Percentiles rank a stretch among this genome's conserved stretches.
Conservation (phyloP, 768 basidiomycete genomes). For the Leccinum uliginosum region DNA sequence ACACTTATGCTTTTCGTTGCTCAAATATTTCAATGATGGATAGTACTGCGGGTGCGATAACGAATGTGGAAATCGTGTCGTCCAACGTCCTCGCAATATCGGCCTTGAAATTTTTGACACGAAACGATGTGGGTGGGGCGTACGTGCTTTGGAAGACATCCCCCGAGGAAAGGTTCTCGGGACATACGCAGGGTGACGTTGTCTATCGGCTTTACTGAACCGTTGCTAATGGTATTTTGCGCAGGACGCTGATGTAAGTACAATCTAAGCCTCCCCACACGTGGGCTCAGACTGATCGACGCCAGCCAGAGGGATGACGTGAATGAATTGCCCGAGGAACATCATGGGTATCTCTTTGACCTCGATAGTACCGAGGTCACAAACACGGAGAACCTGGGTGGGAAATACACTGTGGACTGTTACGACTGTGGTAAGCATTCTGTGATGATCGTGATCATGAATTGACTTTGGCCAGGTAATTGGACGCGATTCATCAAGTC, state of each 20-base stretch:
- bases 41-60: slow-evolving; percentile 44
- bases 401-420: slow-evolving; percentile 54
- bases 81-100: slow-evolving; percentile 52
- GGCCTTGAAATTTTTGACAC: slow-evolving; percentile 69
- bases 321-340: slow-evolving; percentile 30
- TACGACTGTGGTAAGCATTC: slow-evolving; percentile 41
- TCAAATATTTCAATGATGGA: not conserved
- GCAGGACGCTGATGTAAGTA: slow-evolving; percentile 45
- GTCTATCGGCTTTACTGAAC: not conserved
- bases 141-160: slow-evolving; percentile 39
- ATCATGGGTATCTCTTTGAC: slow-evolving; percentile 54
- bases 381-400: slow-evolving; percentile 29
- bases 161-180: slow-evolving; percentile 58
- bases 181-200: slow-evolving; percentile 60
- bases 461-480: slow-evolving; percentile 45
- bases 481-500: slow-evolving; percentile 77
- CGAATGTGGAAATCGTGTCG: slow-evolving; percentile 56
- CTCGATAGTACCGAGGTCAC: slow-evolving; percentile 52
- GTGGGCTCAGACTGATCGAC: not conserved
- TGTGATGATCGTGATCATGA: not conserved
- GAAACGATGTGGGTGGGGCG: slow-evolving; percentile 60
- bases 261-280: not conserved
- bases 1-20: not conserved
- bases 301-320: slow-evolving; percentile 43
- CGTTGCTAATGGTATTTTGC: slow-evolving; percentile 4